Evolutionary conservation across 148 eudicot genomes (phyloP).

Genomic region (Fagopyrum homotropicum): DNA sequence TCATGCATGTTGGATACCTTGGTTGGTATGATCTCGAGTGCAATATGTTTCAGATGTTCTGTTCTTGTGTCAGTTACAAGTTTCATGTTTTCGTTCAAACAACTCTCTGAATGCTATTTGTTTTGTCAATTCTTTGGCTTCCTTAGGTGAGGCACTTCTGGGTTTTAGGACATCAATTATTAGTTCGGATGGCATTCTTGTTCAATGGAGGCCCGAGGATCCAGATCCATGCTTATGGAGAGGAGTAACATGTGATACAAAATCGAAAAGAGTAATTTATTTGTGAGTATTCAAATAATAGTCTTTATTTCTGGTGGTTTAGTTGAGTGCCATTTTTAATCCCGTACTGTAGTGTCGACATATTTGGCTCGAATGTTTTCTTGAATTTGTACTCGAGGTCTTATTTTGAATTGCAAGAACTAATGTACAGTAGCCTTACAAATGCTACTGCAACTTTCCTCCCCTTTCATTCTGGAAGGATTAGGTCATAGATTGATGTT

Average conservation of each 20-base stretch:
- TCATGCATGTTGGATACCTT: neutral
- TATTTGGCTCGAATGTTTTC: neutral
- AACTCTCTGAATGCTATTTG: neutral
- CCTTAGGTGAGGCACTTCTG: conserved; percentile 71
- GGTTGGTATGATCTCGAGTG: neutral
- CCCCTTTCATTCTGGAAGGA: neutral
- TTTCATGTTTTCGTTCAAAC: neutral
- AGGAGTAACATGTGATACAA: conserved; percentile 76
- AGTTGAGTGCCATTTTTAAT: neutral
- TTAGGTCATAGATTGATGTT: neutral
- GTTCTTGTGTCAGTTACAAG: neutral
- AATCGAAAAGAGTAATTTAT: conserved; percentile 69
- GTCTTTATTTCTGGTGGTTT: neutral
- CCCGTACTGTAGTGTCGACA: too few relatives aligned
- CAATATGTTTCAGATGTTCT: neutral
- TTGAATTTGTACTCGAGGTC: neutral
- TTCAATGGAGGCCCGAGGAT: conserved; percentile 93
- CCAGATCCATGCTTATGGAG: conserved; percentile 91
- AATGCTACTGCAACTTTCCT: neutral
- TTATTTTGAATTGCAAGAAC: neutral
- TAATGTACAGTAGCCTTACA: neutral
- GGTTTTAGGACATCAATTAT: conserved; percentile 63
- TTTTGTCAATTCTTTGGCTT: conserved; percentile 9
- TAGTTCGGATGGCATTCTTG: conserved; percentile 70
- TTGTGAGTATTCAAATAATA: conserved; percentile 42